Conservation (phyloP, 2,329 filamentous ascomycete genomes). For the Plectosphaerella sp. region DNA sequence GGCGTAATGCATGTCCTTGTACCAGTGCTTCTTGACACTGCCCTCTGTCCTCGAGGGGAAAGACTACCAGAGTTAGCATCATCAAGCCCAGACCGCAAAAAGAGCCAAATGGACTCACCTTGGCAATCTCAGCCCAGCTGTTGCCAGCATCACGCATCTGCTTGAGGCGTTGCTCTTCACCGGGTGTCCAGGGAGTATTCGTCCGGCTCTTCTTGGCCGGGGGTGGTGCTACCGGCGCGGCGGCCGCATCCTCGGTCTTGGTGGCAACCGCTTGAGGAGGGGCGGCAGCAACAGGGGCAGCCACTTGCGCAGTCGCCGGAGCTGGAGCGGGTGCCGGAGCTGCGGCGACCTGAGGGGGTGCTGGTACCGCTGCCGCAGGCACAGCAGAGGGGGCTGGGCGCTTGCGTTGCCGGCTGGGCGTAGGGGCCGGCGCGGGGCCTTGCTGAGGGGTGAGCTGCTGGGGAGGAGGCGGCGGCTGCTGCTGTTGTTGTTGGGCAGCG, state of each 20-base stretch:
- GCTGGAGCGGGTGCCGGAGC: slow-evolving; percentile 24
- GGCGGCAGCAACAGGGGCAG: slow-evolving; percentile 21
- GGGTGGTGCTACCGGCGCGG: slow-evolving; percentile 35
- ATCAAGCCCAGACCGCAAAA: not conserved
- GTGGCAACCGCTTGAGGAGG: slow-evolving; percentile 23
- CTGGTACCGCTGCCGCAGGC: slow-evolving; percentile 24
- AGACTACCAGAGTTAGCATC: slow-evolving; percentile 48
- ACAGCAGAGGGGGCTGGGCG: slow-evolving; percentile 27
- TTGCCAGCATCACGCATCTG: slow-evolving; percentile 89
- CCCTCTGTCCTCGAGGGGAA: slow-evolving; percentile 93
- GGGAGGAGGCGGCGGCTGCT: slow-evolving; percentile 28
- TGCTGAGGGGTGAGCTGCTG: slow-evolving; percentile 26
- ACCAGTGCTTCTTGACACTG: slow-evolving; percentile 99
- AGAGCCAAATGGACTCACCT: slow-evolving; percentile 52
- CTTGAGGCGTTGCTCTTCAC: slow-evolving; percentile 88
- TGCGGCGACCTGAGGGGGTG: slow-evolving; percentile 23
- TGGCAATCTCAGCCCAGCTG: slow-evolving; percentile 97
- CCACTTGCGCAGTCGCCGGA: slow-evolving; percentile 28
- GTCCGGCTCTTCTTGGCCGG: slow-evolving; percentile 88
- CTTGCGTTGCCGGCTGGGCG: slow-evolving; percentile 33
- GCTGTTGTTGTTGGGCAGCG: slow-evolving; percentile 19
- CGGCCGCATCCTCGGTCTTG: slow-evolving; percentile 23
- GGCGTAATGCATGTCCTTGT: slow-evolving; percentile 99
- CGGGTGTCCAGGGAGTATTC: slow-evolving; percentile 98
- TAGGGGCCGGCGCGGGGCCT: slow-evolving; percentile 30